Conservation (phyloP, 2,329 filamentous ascomycete species). For the Stachybotrys chartarum region DNA sequence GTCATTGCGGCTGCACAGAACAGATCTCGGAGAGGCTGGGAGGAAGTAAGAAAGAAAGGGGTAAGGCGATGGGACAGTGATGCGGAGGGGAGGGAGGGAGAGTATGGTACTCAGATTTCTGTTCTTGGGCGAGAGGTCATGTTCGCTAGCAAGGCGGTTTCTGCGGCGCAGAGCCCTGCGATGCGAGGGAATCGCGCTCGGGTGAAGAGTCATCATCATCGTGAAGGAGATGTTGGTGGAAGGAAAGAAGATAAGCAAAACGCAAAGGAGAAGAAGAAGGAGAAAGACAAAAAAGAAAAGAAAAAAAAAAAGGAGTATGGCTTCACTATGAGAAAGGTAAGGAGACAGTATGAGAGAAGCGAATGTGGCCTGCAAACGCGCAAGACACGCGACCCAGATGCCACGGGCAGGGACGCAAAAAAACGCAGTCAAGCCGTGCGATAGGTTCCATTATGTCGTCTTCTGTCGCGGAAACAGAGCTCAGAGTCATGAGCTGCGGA, state of each 20-base stretch:
- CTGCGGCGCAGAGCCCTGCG: background rate
- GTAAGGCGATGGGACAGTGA: constrained; percentile 4
- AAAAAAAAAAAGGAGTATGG: too few species aligned
- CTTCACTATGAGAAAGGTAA: background rate
- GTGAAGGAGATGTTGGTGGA: constrained; percentile 4
- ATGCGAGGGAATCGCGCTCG: constrained; percentile 12
- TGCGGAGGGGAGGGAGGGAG: constrained; percentile 2
- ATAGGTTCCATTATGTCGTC: background rate
- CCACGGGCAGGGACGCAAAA: background rate
- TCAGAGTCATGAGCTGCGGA: background rate
- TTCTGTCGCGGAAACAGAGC: background rate
- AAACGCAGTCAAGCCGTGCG: background rate
- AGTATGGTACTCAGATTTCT: constrained; percentile 40
- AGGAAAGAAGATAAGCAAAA: background rate
- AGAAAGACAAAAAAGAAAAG: background rate
- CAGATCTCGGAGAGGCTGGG: background rate
- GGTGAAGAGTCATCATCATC: constrained; percentile 18
- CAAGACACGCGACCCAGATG: background rate
- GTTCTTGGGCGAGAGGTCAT: constrained; percentile 31
- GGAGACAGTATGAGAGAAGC: background rate
- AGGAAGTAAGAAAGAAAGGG: background rate
- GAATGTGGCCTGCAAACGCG: background rate
- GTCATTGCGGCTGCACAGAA: constrained; percentile 27
- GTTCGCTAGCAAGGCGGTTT: constrained; percentile 5
- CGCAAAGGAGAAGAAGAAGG: background rate